Percentiles rank a stretch among this genome's conserved stretches.
phyloP scores from a whole-genome alignment of 2,329 filamentous ascomycete genomes.

The Aspergillus calidoustus region DNA sequence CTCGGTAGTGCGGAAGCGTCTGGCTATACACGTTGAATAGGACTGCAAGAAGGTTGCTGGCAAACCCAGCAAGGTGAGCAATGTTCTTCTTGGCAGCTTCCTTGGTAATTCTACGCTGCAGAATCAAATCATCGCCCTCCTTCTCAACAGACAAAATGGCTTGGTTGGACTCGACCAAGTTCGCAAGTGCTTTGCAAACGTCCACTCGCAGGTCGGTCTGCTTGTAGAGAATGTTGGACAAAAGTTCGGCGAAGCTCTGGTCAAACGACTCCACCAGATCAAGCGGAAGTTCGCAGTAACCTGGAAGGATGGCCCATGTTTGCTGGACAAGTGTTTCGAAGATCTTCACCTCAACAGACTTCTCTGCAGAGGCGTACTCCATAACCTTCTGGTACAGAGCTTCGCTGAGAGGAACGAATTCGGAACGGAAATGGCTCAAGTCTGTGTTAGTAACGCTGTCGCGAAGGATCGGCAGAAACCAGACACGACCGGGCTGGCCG shows the following conservation, averaged over 20 bases:
- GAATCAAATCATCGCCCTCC: conserved; percentile 71
- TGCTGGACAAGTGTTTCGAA: conserved; percentile 96
- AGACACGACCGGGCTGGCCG: conserved; percentile 83
- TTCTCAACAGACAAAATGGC: conserved; percentile 72
- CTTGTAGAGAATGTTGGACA: conserved; percentile 90
- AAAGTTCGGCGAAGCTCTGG: conserved; percentile 82
- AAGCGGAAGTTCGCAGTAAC: conserved; percentile 90
- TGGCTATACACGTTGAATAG: conserved; percentile 99
- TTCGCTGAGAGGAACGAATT: conserved; percentile 89
- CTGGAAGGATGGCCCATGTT: conserved; percentile 90
- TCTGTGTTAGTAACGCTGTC: conserved; percentile 90
- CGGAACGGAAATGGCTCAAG: conserved; percentile 79
- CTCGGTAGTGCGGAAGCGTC: conserved; percentile 88
- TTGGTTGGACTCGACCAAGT: conserved; percentile 89
- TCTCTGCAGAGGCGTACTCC: conserved; percentile 78
- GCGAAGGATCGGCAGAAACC: conserved; percentile 89
- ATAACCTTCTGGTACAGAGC: conserved; percentile 86
- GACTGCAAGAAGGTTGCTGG: conserved; percentile 89
- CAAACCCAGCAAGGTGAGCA: conserved; percentile 75
- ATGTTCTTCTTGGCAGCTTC: conserved; percentile 78
- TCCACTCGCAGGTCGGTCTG: conserved; percentile 86
- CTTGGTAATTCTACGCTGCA: conserved; percentile 79
- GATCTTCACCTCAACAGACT: conserved; percentile 96
- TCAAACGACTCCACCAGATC: conserved; percentile 80
- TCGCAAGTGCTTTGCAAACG: conserved; percentile 83